These are phyloP conservation scores for Hygrocybe punicea DNA, from an alignment of 768 basidiomycete genomes.

Conservation along the genomic window DNA sequence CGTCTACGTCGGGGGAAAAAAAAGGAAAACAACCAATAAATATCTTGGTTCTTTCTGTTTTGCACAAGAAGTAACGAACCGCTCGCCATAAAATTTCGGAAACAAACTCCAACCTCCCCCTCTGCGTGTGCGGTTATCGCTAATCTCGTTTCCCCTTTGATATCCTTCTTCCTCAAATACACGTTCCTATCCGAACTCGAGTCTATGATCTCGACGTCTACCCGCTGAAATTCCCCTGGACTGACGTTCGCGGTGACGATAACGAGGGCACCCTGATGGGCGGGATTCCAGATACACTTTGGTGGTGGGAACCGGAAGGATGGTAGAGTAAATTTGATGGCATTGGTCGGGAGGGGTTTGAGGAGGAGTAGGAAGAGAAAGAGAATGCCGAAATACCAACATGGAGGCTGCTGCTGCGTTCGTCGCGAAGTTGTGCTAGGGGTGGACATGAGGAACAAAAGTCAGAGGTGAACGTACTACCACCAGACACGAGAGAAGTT, in stretches of 20 bases:
- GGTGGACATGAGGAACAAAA: neutral
- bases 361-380: constrained; percentile 33
- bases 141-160: constrained; percentile 87
- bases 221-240: constrained; percentile 67
- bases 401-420: constrained; percentile 6
- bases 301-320: constrained; percentile 68
- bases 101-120: constrained; percentile 94
- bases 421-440: neutral
- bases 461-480: neutral
- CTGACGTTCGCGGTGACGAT: constrained; percentile 95
- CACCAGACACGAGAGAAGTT: neutral
- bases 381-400: constrained; percentile 22
- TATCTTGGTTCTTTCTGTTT: neutral
- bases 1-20: constrained; percentile 33
- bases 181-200: constrained; percentile 81
- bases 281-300: constrained; percentile 96
- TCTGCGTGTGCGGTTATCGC: constrained; percentile 92
- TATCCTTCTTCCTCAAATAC: constrained; percentile 83
- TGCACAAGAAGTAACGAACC: constrained; percentile 46
- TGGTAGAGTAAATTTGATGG: constrained; percentile 83
- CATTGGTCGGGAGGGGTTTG: constrained; percentile 32
- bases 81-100: constrained; percentile 74
- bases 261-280: constrained; percentile 80
- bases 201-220: constrained; percentile 94
- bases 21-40: neutral